Percentiles rank a stretch among this genome's conserved stretches.
These are phyloP conservation scores for Flueggea neowawraea DNA, from an alignment of 441 rosid species.

Conservation along the genomic window DNA sequence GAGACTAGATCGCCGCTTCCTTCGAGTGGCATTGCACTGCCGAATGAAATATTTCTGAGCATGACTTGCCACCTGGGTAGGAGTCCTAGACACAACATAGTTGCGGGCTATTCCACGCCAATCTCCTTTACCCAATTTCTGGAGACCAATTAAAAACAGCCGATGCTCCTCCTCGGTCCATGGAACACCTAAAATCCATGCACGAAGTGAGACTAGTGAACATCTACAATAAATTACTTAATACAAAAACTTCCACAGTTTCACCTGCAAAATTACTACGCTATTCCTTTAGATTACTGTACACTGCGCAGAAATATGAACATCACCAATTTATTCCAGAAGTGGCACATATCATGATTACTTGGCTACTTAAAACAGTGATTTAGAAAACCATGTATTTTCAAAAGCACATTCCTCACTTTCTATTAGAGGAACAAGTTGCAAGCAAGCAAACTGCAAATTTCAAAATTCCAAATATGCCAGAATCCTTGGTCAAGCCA, in stretches of 20 bases:
- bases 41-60: slow-evolving; percentile 97
- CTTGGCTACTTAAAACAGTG: too few species aligned
- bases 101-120: slow-evolving; percentile 97
- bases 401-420: too few species aligned
- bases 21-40: slow-evolving; percentile 56
- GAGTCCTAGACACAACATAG: slow-evolving; percentile 80
- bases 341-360: neutral
- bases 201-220: slow-evolving; percentile 2
- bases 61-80: slow-evolving; percentile 99
- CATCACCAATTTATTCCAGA: neutral
- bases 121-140: slow-evolving; percentile 94
- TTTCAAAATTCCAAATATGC: too few species aligned
- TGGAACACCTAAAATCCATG: slow-evolving; percentile 57
- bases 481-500: too few species aligned
- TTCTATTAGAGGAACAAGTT: too few species aligned
- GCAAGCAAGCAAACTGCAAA: too few species aligned
- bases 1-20: slow-evolving; percentile 97
- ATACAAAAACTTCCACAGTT: neutral
- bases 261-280: neutral
- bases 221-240: neutral
- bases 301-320: neutral
- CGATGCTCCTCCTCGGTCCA: slow-evolving; percentile 99
- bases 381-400: too few species aligned
- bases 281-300: neutral
- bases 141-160: slow-evolving; percentile 80